Evolutionary conservation across 2,329 filamentous ascomycete genomes (phyloP).

Genomic region (Xylaria sp.): DNA sequence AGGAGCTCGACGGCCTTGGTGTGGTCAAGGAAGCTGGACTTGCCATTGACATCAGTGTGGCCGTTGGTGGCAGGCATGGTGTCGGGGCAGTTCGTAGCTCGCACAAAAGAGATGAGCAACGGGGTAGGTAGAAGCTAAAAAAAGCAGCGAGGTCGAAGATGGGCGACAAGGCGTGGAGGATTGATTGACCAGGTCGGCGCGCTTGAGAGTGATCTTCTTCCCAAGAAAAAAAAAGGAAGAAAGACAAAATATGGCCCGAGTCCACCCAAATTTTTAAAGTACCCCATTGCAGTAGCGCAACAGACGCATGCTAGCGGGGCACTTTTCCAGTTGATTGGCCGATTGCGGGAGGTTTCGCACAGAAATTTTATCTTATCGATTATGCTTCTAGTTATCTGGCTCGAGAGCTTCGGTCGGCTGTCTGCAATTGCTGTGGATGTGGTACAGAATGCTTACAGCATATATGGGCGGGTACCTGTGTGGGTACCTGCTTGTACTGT

Average conservation of each 20-base stretch:
- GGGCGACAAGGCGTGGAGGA: constrained; percentile 46
- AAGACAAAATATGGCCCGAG: constrained; percentile 43
- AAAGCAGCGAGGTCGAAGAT: constrained; percentile 58
- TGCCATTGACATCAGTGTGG: constrained; percentile 63
- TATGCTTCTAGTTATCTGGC: constrained; percentile 2
- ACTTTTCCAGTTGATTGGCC: not conserved
- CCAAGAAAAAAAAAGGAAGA: constrained; percentile 61
- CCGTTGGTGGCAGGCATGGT: constrained; percentile 81
- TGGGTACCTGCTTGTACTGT: not conserved
- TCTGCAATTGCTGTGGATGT: too few relatives aligned
- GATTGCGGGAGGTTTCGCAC: not conserved
- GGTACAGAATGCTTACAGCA: too few relatives aligned
- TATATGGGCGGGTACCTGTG: not conserved
- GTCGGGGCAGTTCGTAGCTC: constrained; percentile 46
- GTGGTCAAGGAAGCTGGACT: constrained; percentile 75
- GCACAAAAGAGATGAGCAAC: constrained; percentile 41
- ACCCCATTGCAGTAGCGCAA: not conserved
- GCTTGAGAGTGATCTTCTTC: constrained; percentile 62
- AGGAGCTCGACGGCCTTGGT: constrained; percentile 82
- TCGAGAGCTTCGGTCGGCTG: too few relatives aligned
- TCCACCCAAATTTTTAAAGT: constrained; percentile 56
- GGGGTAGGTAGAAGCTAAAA: constrained; percentile 42
- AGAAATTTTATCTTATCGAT: constrained; percentile 31
- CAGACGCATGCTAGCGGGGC: constrained; percentile 1
- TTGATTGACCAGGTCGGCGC: constrained; percentile 50